Conservation (phyloP, 208 protist genomes). For the Herpetomonas tarakana region DNA sequence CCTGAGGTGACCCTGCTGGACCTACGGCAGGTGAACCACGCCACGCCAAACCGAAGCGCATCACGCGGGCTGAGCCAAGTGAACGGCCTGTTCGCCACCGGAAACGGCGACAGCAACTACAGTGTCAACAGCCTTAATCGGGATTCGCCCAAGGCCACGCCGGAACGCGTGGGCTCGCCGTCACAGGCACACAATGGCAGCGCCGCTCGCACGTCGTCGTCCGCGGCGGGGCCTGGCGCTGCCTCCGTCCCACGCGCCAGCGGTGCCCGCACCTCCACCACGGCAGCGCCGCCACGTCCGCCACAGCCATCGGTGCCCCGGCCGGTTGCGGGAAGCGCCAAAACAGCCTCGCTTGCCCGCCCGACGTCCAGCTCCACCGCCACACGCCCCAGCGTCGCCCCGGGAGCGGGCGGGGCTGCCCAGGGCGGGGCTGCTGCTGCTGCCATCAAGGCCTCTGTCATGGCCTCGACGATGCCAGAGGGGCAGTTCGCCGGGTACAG, state of each 20-base stretch:
- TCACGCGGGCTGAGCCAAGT: not conserved
- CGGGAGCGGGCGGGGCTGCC: not conserved
- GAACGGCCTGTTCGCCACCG: not conserved
- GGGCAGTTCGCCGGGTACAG: conserved; percentile 20
- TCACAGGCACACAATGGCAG: not conserved
- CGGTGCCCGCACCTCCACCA: not conserved
- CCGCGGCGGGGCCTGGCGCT: too few species aligned
- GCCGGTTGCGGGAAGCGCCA: conserved; percentile 1
- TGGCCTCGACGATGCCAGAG: conserved; percentile 2
- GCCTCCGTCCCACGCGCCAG: conserved; percentile 1
- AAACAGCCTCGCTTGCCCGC: not conserved
- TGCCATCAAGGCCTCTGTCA: conserved; percentile 6
- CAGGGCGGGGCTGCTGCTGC: conserved; percentile 3
- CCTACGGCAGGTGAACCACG: not conserved
- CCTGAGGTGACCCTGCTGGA: conserved; percentile 12
- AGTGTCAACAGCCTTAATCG: not conserved
- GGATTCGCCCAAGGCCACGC: not conserved
- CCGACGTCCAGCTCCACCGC: conserved; percentile 1
- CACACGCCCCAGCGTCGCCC: conserved; percentile 8
- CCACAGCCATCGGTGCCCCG: conserved; percentile 1
- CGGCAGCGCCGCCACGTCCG: conserved; percentile 4
- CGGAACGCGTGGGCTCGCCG: not conserved
- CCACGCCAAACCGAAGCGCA: not conserved
- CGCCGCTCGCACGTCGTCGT: not conserved
- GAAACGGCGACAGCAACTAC: not conserved